Evolutionary conservation across 169 alveolate genomes (phyloP), one percentile per base, ranked within the genome.

Genomic region (Cryptosporidium baileyi): DNA sequence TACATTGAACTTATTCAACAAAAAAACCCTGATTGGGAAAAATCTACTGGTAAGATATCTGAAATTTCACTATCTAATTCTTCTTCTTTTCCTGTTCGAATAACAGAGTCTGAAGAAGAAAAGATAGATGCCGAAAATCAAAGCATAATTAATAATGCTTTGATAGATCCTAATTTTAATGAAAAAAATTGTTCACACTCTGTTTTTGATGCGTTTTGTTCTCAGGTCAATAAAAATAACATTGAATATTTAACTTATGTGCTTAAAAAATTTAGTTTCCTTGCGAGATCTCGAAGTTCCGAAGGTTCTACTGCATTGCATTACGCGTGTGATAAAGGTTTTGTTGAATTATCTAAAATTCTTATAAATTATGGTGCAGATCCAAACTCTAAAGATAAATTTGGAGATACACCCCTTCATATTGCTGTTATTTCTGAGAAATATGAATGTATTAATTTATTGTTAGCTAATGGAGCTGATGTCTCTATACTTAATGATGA

Each of bases 321-420:
- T 9, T 19, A 51, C 4, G 65, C 67, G 7, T 74, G 85, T 38
- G 85, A 74, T 59, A 74, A 38, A 15, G 85, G 85, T 11, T 40
- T 19, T 52, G 22, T 47, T 45, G 80, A 61, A 34, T 22, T 67
- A 32, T 43, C 80, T 38, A 9, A n/a, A 13, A 30, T 81, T 13
- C 67, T 81, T 13, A 17, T 81, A 13, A 36, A 63, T 9, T 79
- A 19, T 45, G 90, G 90, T n/a, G 88, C 81, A 9, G 91, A 88
- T 57, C 82, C 82, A 22, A 81, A 61, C 36, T 51, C 74, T 15
- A 49, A 30, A 15, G 91, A 88, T 60, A 49, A 28, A 24, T 85
- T 80, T 67, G 91, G 91, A 5, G 81, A 88, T 74, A 57, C 90
- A 3, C 82, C 91, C 7, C 82, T 88, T 13, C 91, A 88, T 43